phyloP scores from a whole-genome alignment of 331 rosid species.

The Malus hybrid region DNA sequence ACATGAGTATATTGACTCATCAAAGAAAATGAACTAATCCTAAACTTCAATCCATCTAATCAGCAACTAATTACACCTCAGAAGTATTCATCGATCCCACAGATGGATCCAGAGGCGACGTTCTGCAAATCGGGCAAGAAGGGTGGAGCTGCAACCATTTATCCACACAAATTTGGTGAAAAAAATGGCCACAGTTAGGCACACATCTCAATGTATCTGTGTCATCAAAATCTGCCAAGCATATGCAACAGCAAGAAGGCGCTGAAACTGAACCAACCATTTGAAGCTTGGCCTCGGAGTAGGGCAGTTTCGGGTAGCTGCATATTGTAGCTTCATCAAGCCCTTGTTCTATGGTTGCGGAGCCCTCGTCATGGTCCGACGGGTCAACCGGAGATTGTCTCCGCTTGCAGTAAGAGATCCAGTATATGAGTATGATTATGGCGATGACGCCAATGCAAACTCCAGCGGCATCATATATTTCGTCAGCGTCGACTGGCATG shows the following conservation, averaged over 20 bases:
- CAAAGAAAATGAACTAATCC: background rate
- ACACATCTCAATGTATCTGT: conserved; percentile 36
- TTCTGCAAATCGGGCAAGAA: conserved; percentile 54
- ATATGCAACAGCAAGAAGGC: conserved; percentile 34
- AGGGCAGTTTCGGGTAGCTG: conserved; percentile 26
- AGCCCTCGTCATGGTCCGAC: background rate
- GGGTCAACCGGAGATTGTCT: background rate
- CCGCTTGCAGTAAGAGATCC: background rate
- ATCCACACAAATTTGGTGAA: conserved; percentile 43
- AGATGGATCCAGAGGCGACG: conserved; percentile 2
- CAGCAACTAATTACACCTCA: background rate
- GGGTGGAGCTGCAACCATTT: conserved; percentile 51
- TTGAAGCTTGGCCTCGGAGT: conserved; percentile 16
- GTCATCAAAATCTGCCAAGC: conserved; percentile 50
- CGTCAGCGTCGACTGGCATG: background rate
- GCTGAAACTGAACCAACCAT: background rate
- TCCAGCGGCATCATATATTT: conserved; percentile 2
- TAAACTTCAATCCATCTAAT: background rate
- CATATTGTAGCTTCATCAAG: conserved; percentile 18
- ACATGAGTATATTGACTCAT: too few relatives aligned
- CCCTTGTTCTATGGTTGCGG: conserved; percentile 13
- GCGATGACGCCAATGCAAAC: background rate
- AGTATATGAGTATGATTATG: background rate
- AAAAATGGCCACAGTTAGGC: conserved; percentile 47
- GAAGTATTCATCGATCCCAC: background rate